Evolutionary conservation across 176 grass and related monocot species (phyloP), one percentile per base, ranked within the genome.

Genomic region (Musa acuminata): DNA sequence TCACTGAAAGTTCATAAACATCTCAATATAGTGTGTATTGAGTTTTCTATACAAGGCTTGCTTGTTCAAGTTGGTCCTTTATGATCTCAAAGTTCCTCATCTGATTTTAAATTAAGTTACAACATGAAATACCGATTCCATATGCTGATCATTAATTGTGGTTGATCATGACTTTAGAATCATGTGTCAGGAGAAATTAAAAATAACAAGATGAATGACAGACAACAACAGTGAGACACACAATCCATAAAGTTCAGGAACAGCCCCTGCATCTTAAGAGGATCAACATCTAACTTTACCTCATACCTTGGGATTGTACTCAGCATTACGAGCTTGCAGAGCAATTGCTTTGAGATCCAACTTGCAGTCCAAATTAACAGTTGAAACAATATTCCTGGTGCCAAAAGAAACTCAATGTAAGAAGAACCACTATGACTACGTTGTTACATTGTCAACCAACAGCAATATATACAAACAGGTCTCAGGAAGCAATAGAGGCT

Each of bases 271-370:
- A 35, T 4, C 29, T 4, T 35, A 35, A 35, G 29, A 35, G 29
- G 29, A 35, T 35, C 29, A 35, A 35, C 29, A 3, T 4, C 2
- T 35, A 64, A 27, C 22, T 81, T 72, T 8, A 73, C 49, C 24
- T 19, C 35, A 81, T 84, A 96, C 92, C 82, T 96, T 96, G 55
- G 85, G 92, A 75, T 96, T 96, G 64, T 96, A 92, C 71, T 92
- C 92, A 26, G 87, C 89, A 77, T 92, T 92, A 49, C 87, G 89
- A 4, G 87, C 92, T 76, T 80, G 81, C 22, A 87, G 57, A 60
- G 87, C 87, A 19, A 89, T 89, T 20, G 79, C 11, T 85, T 92
- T 87, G 14, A 96, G 80, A 85, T 89, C 89, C 83, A 96, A 80
- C 24, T 59, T 73, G 79, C 87, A 96, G 68, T 84, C 75, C 79